A percentile compares a stretch with the other conserved stretches of the same genome.
phyloP scores from a whole-genome alignment of 2,329 filamentous ascomycete genomes.

The Ascocoryne sarcoides region DNA sequence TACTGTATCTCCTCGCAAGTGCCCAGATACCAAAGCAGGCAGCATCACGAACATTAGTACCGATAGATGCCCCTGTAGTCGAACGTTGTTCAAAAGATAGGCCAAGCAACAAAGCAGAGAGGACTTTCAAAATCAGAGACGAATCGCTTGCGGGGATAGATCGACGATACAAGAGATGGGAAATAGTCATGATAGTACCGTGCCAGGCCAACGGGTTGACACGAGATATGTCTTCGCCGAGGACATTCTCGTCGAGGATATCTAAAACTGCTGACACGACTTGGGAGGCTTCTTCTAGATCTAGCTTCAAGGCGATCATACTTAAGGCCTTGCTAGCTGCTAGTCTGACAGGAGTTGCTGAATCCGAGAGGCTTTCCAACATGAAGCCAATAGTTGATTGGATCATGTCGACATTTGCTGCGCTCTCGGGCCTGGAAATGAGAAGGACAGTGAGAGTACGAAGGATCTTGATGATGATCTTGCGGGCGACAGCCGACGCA shows the following conservation, averaged over 20 bases:
- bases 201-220: constrained; percentile 87
- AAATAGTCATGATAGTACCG: constrained; percentile 77
- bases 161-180: constrained; percentile 76
- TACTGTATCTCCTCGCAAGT: constrained; percentile 77
- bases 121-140: constrained; percentile 56
- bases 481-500: constrained; percentile 71
- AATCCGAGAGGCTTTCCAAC: constrained; percentile 70
- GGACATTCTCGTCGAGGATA: constrained; percentile 50
- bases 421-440: constrained; percentile 10
- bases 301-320: constrained; percentile 72
- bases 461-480: constrained; percentile 76
- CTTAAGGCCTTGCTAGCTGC: constrained; percentile 90
- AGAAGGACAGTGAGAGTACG: constrained; percentile 63
- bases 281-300: constrained; percentile 72
- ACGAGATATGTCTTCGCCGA: constrained; percentile 46
- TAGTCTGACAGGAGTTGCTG: constrained; percentile 83
- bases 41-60: constrained; percentile 86
- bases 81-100: constrained; percentile 84
- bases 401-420: constrained; percentile 41
- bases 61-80: constrained; percentile 74
- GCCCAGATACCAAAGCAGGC: constrained; percentile 97
- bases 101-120: constrained; percentile 59
- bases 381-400: constrained; percentile 79
- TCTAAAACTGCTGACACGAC: constrained; percentile 81
- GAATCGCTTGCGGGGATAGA: constrained; percentile 67